Conservation (phyloP, 139 green algal species). For the Pseudopediastrum boryanum region DNA sequence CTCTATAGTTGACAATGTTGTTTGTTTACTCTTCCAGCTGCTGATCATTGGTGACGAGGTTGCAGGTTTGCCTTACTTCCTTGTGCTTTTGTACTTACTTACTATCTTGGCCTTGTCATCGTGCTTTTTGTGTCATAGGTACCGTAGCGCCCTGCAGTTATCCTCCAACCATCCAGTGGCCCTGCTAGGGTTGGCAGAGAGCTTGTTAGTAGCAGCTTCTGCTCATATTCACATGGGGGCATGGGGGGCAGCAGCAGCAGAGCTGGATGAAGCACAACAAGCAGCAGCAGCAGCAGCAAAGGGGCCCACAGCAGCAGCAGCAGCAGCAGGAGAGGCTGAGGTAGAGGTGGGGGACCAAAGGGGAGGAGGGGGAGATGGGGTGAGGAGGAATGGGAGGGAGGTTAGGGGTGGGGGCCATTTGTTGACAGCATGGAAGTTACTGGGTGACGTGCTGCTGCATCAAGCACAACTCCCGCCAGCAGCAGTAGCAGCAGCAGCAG, state of each 20-base stretch:
- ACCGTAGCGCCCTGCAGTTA: slow-evolving; percentile 19
- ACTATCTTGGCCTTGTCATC: no score
- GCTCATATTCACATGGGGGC: slow-evolving; percentile 54
- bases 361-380: slow-evolving; percentile 19
- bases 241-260: slow-evolving; percentile 48
- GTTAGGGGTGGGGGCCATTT: not conserved
- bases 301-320: slow-evolving; percentile 26
- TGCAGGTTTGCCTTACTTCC: no score
- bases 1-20: no score
- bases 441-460: slow-evolving; percentile 69
- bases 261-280: slow-evolving; percentile 52
- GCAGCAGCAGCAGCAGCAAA: slow-evolving; percentile 3
- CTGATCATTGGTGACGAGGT: no score
- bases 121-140: no score
- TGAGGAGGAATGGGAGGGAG: slow-evolving; percentile 11
- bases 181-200: slow-evolving; percentile 54
- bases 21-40: no score
- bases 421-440: slow-evolving; percentile 70
- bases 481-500: slow-evolving; percentile 2
- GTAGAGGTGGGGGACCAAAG: not conserved
- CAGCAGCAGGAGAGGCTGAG: not conserved
- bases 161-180: slow-evolving; percentile 46
- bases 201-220: slow-evolving; percentile 51
- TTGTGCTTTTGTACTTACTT: no score
- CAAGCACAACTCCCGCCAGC: slow-evolving; percentile 46